phyloP scores from a whole-genome alignment of 2,329 filamentous ascomycete species.

The Fusarium sp. region DNA sequence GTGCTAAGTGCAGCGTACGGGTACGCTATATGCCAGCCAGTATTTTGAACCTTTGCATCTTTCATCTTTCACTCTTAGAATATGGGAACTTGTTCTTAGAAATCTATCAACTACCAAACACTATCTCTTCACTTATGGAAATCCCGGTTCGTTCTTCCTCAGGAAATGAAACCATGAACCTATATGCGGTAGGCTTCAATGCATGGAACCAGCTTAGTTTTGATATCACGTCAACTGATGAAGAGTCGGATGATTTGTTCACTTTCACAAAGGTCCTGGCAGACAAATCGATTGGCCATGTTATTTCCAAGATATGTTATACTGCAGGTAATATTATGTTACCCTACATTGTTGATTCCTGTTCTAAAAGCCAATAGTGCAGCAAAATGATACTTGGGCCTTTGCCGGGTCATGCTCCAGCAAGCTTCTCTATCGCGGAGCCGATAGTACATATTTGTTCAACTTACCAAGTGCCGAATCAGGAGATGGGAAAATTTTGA shows the following conservation, averaged over 20 bases:
- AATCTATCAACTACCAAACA: not conserved
- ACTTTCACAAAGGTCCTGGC: constrained; percentile 59
- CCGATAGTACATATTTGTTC: not conserved
- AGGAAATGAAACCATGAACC: constrained; percentile 53
- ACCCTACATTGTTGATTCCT: too few species aligned
- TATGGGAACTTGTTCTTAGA: too few species aligned
- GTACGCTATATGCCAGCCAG: not conserved
- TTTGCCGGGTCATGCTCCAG: constrained; percentile 32
- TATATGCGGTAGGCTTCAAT: constrained; percentile 69
- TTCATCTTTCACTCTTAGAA: not conserved
- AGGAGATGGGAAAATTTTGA: constrained; percentile 30
- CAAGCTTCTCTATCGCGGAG: not conserved
- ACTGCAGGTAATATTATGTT: constrained; percentile 57
- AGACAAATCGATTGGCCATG: constrained; percentile 51
- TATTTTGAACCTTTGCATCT: not conserved
- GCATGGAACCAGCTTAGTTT: constrained; percentile 68
- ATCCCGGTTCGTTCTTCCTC: constrained; percentile 15
- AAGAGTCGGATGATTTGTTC: constrained; percentile 60
- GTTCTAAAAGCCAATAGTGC: constrained; percentile 32
- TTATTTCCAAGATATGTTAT: constrained; percentile 56
- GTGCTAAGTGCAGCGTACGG: not conserved
- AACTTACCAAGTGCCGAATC: constrained; percentile 29
- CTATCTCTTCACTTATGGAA: constrained; percentile 2
- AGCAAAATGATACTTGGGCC: constrained; percentile 32
- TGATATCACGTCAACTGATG: not conserved